Conservation (phyloP, 1,139 yeast genomes). For the Diutina rugosa region DNA sequence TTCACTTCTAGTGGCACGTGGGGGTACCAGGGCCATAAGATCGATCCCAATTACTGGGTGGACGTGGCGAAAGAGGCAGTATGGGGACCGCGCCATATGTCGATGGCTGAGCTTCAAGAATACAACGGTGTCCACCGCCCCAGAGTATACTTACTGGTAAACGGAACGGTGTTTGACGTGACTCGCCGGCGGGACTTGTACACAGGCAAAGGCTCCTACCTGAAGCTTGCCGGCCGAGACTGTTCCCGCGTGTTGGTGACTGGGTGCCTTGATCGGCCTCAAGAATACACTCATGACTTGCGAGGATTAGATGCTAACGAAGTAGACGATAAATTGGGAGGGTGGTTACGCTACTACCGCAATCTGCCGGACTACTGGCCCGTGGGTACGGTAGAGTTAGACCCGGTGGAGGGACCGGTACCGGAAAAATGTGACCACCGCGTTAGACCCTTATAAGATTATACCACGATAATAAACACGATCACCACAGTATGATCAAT, state of each 20-base stretch:
- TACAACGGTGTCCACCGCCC: conserved; percentile 39
- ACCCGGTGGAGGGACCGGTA: neutral
- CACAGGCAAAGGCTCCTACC: conserved; percentile 55
- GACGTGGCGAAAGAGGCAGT: conserved; percentile 12
- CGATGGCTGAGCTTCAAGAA: conserved; percentile 32
- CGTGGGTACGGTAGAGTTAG: conserved; percentile 37
- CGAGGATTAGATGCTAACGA: conserved; percentile 40
- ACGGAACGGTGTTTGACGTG: conserved; percentile 66
- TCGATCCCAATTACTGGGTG: conserved; percentile 25
- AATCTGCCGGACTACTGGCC: conserved; percentile 43
- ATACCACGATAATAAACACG: too few relatives aligned
- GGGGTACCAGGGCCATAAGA: conserved; percentile 42
- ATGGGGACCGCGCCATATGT: conserved; percentile 17
- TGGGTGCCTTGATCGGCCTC: conserved; percentile 52
- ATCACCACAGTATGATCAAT: too few relatives aligned
- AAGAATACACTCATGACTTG: conserved; percentile 54
- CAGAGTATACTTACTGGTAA: conserved; percentile 56
- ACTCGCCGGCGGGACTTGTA: conserved; percentile 39
- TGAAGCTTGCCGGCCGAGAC: conserved; percentile 53
- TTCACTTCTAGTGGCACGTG: conserved; percentile 36
- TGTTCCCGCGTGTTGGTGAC: conserved; percentile 67
- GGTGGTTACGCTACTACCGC: conserved; percentile 45
- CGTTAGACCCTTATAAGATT: neutral
- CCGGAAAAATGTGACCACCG: neutral
- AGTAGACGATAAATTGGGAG: conserved; percentile 14